Percentiles rank a stretch among this genome's conserved stretches.
Conservation (phyloP, 139 green algal genomes). For the Gonium pectorale region DNA sequence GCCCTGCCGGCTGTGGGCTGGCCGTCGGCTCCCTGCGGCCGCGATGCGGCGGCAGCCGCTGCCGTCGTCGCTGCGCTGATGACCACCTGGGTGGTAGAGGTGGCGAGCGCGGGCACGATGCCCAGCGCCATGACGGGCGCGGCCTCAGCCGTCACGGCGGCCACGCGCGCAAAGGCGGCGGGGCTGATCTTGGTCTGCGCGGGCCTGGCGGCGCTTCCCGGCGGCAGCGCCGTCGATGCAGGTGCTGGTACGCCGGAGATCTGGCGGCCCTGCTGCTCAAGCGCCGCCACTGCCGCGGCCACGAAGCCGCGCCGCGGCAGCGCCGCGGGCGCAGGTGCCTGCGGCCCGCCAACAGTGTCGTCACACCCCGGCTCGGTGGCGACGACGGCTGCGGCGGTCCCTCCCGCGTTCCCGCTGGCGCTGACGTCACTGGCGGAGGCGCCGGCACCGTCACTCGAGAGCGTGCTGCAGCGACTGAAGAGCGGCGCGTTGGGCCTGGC, state of each 20-base stretch:
- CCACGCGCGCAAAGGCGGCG: constrained; percentile 1
- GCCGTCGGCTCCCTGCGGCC: background rate
- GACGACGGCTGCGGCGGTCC: no score
- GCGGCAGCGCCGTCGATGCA: no score
- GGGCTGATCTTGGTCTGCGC: background rate
- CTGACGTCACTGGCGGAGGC: no score
- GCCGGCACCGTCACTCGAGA: no score
- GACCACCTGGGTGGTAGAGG: background rate
- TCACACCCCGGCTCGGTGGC: no score
- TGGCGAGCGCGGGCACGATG: constrained; percentile 11
- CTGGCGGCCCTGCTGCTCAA: background rate
- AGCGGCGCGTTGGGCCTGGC: no score
- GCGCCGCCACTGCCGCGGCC: background rate
- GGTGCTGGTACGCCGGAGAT: no score
- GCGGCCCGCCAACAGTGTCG: no score
- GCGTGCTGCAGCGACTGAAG: no score
- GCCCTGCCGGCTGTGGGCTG: background rate
- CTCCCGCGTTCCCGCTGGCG: no score
- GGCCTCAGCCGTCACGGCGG: constrained; percentile 25
- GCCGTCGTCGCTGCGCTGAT: background rate
- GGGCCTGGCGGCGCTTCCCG: constrained; percentile 15
- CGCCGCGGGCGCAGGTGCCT: background rate
- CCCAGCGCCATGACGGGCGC: background rate
- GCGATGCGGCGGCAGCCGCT: background rate
- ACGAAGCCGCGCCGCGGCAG: background rate